phyloP scores from a whole-genome alignment of 768 basidiomycete species.

The Xerocomellus amylosporus region DNA sequence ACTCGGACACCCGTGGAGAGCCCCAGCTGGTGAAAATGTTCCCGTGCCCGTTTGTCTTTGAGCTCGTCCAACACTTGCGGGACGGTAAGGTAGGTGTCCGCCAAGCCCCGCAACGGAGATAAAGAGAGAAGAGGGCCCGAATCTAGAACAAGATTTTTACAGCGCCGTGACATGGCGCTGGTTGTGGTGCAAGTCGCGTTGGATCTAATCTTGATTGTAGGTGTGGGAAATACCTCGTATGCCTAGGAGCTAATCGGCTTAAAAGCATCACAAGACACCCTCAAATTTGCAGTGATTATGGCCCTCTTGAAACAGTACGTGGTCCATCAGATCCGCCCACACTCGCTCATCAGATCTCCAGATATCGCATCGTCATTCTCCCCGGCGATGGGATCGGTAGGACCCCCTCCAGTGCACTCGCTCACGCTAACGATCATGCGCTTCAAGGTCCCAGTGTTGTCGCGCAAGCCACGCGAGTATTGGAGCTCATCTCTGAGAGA shows the following conservation, averaged over 20 bases:
- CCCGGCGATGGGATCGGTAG: slow-evolving; percentile 97
- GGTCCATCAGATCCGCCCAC: slow-evolving; percentile 10
- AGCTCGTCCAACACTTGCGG: slow-evolving; percentile 90
- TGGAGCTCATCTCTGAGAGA: slow-evolving; percentile 64
- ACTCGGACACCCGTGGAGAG: slow-evolving; percentile 75
- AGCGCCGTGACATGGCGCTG: slow-evolving; percentile 42
- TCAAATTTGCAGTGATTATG: slow-evolving; percentile 28
- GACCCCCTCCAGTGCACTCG: slow-evolving; percentile 10
- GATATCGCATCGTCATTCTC: slow-evolving; percentile 85
- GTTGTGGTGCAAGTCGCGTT: background rate
- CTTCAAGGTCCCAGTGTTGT: slow-evolving; percentile 84
- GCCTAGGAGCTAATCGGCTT: background rate
- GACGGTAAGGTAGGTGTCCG: slow-evolving; percentile 80
- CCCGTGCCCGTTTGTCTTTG: slow-evolving; percentile 81
- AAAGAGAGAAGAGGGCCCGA: slow-evolving; percentile 89
- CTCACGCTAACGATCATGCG: background rate
- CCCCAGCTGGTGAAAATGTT: slow-evolving; percentile 80
- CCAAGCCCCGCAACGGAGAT: slow-evolving; percentile 85
- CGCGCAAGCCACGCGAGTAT: slow-evolving; percentile 77
- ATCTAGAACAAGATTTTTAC: slow-evolving; percentile 86
- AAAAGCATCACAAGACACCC: background rate
- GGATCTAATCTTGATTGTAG: slow-evolving; percentile 6
- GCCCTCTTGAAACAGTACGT: slow-evolving; percentile 42
- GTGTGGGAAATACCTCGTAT: slow-evolving; percentile 7
- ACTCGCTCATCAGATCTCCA: slow-evolving; percentile 28